phyloP scores from a whole-genome alignment of 106 monocot genomes.

The Dioscorea alata region DNA sequence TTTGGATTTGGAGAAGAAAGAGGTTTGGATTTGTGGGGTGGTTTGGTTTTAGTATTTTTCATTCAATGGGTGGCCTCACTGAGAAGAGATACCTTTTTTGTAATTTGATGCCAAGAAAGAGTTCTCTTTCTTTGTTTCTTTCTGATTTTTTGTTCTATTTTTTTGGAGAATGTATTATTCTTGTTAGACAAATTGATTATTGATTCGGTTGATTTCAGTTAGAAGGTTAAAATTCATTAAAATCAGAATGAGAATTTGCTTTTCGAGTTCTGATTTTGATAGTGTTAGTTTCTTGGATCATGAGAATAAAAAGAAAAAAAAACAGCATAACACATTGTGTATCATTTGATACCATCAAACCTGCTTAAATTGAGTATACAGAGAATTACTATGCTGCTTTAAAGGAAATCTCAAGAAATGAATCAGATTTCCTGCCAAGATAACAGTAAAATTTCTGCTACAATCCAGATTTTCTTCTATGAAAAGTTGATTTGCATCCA shows the following conservation, averaged over 20 bases:
- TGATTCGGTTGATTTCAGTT: not conserved
- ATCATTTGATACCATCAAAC: too few relatives aligned
- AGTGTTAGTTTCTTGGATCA: not conserved
- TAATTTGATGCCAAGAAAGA: conserved; percentile 18
- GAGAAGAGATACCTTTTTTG: conserved; percentile 43
- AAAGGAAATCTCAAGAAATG: not conserved
- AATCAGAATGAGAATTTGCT: not conserved
- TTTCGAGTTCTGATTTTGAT: not conserved
- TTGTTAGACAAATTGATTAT: not conserved
- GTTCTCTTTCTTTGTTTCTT: not conserved
- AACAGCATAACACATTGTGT: too few relatives aligned
- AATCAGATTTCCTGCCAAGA: not conserved
- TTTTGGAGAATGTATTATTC: not conserved
- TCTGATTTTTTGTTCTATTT: not conserved
- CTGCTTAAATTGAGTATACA: not conserved
- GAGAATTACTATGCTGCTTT: not conserved
- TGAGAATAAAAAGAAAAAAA: too few relatives aligned
- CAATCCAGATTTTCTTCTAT: too few relatives aligned
- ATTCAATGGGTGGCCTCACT: conserved; percentile 20
- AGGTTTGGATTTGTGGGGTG: not conserved
- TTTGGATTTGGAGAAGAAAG: not conserved
- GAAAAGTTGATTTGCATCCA: too few relatives aligned
- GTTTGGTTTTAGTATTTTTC: conserved; percentile 42
- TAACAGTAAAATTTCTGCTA: too few relatives aligned
- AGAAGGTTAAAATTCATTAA: not conserved